A percentile compares a stretch with the other conserved stretches of the same genome.
These are phyloP conservation scores for Chrysoporthe cubensis DNA, from an alignment of 2,329 filamentous ascomycete species.

Conservation along the genomic window DNA sequence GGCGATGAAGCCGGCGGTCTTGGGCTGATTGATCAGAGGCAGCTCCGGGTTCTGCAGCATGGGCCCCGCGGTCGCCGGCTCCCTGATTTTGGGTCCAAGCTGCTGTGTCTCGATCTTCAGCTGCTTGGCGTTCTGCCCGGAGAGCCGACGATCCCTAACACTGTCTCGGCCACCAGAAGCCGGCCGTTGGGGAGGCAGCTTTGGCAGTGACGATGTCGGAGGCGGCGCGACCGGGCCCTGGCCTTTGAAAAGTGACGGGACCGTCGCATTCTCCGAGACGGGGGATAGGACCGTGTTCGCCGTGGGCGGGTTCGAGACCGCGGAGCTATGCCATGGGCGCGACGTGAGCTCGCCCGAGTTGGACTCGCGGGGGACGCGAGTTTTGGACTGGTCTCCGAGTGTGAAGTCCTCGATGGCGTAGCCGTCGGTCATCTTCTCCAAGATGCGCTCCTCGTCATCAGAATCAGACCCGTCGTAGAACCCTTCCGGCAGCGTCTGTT, in stretches of 20 bases:
- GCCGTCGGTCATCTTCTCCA: constrained; percentile 87
- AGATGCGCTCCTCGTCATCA: constrained; percentile 73
- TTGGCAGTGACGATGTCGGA: constrained; percentile 52
- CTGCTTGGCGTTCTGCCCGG: constrained; percentile 78
- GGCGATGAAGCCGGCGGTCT: constrained; percentile 43
- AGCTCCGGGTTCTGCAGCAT: constrained; percentile 28
- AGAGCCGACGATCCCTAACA: constrained; percentile 77
- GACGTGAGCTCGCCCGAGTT: constrained; percentile 80
- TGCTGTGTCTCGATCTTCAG: constrained; percentile 82
- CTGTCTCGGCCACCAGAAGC: constrained; percentile 46
- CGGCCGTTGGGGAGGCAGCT: constrained; percentile 45
- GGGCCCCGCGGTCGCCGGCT: constrained; percentile 34
- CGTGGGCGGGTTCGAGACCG: constrained; percentile 72
- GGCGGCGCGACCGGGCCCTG: constrained; percentile 47
- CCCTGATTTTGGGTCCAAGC: constrained; percentile 35
- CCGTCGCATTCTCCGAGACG: constrained; percentile 62
- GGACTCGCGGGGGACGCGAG: constrained; percentile 74
- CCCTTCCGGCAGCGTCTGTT: constrained; percentile 49
- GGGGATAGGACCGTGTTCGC: constrained; percentile 71
- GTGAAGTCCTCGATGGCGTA: constrained; percentile 84
- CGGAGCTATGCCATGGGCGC: constrained; percentile 80
- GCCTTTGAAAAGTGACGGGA: constrained; percentile 37
- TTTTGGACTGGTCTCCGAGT: constrained; percentile 68
- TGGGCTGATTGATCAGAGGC: constrained; percentile 28
- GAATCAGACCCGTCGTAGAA: constrained; percentile 68